These are phyloP conservation scores for Yamadazyma pseudoaaseri DNA, from an alignment of 1,139 yeast species.

Conservation along the genomic window DNA sequence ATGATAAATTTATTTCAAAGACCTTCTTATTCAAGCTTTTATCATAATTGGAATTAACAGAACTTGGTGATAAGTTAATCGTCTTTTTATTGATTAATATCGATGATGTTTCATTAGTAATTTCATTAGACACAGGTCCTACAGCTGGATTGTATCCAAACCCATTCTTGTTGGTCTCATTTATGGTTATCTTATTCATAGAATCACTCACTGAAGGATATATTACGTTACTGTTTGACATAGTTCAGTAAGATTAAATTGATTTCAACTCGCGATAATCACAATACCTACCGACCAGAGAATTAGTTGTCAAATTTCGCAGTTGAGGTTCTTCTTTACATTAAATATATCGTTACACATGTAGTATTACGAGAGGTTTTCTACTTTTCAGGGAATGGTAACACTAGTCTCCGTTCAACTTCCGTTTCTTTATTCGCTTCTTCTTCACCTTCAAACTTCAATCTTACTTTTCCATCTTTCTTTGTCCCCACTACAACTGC, in stretches of 20 bases:
- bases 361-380: too few relatives aligned
- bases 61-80: slow-evolving; percentile 30
- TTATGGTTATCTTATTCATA: slow-evolving; percentile 33
- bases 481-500: slow-evolving; percentile 85
- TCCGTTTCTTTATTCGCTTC: slow-evolving; percentile 95
- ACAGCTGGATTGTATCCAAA: slow-evolving; percentile 48
- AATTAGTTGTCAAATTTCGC: too few relatives aligned
- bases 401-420: slow-evolving; percentile 78
- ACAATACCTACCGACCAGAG: too few relatives aligned
- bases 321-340: too few relatives aligned
- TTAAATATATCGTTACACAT: too few relatives aligned
- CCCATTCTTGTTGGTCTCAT: slow-evolving; percentile 33
- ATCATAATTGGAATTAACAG: slow-evolving; percentile 56
- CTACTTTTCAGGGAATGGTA: slow-evolving; percentile 64
- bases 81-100: slow-evolving; percentile 35
- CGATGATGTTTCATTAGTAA: slow-evolving; percentile 35
- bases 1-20: slow-evolving; percentile 64
- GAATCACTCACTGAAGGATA: slow-evolving; percentile 37
- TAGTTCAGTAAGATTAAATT: slow-evolving; percentile 7
- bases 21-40: slow-evolving; percentile 60
- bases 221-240: slow-evolving; percentile 37
- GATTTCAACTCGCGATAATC: slow-evolving; percentile 1
- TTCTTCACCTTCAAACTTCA: slow-evolving; percentile 95
- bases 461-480: slow-evolving; percentile 73
- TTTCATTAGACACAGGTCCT: slow-evolving; percentile 41